Percentiles rank a stretch among this genome's conserved stretches.
phyloP scores from a whole-genome alignment of 1,139 yeast genomes.

The Kodamaea arcana region DNA sequence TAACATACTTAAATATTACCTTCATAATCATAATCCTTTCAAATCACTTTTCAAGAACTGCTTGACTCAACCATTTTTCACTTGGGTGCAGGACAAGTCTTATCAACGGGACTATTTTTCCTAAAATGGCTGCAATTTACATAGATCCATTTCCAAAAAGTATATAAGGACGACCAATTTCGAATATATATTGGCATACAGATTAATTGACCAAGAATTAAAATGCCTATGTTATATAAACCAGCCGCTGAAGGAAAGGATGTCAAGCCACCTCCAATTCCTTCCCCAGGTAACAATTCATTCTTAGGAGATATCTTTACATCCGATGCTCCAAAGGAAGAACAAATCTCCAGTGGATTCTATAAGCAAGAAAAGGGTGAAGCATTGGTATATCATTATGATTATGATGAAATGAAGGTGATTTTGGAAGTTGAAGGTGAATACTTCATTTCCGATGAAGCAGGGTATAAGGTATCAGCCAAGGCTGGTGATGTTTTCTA shows the following conservation, averaged over 20 bases:
- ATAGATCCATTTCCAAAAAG: background rate
- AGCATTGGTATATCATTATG: slow-evolving; percentile 59
- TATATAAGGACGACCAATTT: background rate
- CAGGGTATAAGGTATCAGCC: slow-evolving; percentile 53
- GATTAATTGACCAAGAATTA: too few species aligned
- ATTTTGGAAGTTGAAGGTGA: slow-evolving; percentile 64
- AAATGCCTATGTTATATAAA: slow-evolving; percentile 58
- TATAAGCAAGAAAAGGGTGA: slow-evolving; percentile 65
- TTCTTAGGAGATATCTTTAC: slow-evolving; percentile 62
- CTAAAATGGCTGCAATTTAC: background rate
- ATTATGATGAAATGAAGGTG: slow-evolving; percentile 69
- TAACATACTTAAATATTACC: too few species aligned
- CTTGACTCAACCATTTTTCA: too few species aligned
- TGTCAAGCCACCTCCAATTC: slow-evolving; percentile 54
- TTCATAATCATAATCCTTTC: too few species aligned
- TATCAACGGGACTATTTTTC: background rate
- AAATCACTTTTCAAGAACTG: too few species aligned
- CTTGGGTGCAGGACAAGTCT: too few species aligned
- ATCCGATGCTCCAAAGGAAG: slow-evolving; percentile 54
- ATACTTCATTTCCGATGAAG: slow-evolving; percentile 57
- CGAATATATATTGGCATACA: slow-evolving; percentile 11
- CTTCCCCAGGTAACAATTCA: slow-evolving; percentile 58
- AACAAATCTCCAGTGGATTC: slow-evolving; percentile 62
- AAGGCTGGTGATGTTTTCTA: slow-evolving; percentile 66
- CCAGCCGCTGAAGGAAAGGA: slow-evolving; percentile 52